Evolutionary conservation across 148 eudicot genomes (phyloP), one percentile per base, ranked within the genome.

Genomic region (Selenicereus undatus): DNA sequence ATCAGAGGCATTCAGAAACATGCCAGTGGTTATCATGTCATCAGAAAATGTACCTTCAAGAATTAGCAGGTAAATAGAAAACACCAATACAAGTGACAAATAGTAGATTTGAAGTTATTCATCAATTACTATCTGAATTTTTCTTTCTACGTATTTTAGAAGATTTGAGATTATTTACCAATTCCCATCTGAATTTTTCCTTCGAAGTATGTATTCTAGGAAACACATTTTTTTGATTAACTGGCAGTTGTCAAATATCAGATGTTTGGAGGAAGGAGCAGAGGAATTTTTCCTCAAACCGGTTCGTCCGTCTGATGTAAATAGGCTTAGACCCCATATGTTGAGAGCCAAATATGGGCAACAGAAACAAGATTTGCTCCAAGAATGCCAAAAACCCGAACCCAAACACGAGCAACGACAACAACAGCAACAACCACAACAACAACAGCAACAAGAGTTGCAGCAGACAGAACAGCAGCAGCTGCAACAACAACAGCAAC

Each of bases 1-100:
- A 86, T 96, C 98, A 30, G 87, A 95, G 42, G 80, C 89, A 80
- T 89, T 93, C 78, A 91, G 88, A 82, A 78, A 96, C 82, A 93
- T 96, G 87, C 99, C 99, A 16, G 98, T 96, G 50, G 97, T 94
- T 52, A 93, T 96, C 54, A 96, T 96, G 99, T 96, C 99, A 71
- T 96, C 99, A 52, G 99, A 96, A 83, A 89, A 96, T 90, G 95
- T 92, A 42, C 97, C 98, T 76, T 90, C 98, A 80, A 92, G 99
- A 76, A 93, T 96, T 81, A 91, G 56, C 86, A 92, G 98, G 99
- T 93, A 91, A 87, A 54, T n/a, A 64, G n/a, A 27, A 66, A n/a
- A 70, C 68, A 76, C 73, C 62, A 45, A 64, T 29, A 30, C 1
- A 58, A 79, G 26, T 50, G 35, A 62, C n/a, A 5, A 60, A 62